These are phyloP conservation scores for Peziza echinospora DNA, from an alignment of 495 filamentous ascomycete genomes.

Conservation along the genomic window DNA sequence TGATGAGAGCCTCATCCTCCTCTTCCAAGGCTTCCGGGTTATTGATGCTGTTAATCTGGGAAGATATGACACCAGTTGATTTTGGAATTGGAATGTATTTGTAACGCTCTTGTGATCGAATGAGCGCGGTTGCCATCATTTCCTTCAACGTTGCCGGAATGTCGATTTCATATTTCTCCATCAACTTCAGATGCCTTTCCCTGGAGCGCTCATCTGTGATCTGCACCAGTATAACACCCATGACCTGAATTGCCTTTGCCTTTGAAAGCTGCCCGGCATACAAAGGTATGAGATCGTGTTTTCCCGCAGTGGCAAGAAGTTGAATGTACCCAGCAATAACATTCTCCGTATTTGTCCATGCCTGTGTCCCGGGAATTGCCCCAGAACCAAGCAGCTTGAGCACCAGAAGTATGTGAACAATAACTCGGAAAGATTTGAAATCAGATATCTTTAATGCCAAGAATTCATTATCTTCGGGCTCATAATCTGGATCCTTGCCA, in stretches of 20 bases:
- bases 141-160: slow-evolving; percentile 29
- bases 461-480: slow-evolving; percentile 9
- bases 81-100: neutral
- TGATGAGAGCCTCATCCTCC: slow-evolving; percentile 52
- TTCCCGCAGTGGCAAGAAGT: slow-evolving; percentile 42
- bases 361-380: slow-evolving; percentile 16
- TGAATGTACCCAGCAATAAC: slow-evolving; percentile 64
- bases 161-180: slow-evolving; percentile 33
- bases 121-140: slow-evolving; percentile 13
- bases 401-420: slow-evolving; percentile 37
- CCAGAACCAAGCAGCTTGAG: slow-evolving; percentile 24
- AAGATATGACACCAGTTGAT: neutral
- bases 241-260: slow-evolving; percentile 23
- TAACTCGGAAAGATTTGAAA: slow-evolving; percentile 26
- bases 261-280: slow-evolving; percentile 59
- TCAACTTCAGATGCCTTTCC: slow-evolving; percentile 27
- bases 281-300: slow-evolving; percentile 56
- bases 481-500: slow-evolving; percentile 9
- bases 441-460: slow-evolving; percentile 11
- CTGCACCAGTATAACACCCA: slow-evolving; percentile 36
- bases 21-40: slow-evolving; percentile 34
- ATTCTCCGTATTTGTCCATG: slow-evolving; percentile 27
- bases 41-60: slow-evolving; percentile 27
- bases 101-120: slow-evolving; percentile 8
- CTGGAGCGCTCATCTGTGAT: slow-evolving; percentile 37